A percentile compares a stretch with the other conserved stretches of the same genome.
Evolutionary conservation across 306 rosid genomes (phyloP).

Genomic region (Purshia tridentata): DNA sequence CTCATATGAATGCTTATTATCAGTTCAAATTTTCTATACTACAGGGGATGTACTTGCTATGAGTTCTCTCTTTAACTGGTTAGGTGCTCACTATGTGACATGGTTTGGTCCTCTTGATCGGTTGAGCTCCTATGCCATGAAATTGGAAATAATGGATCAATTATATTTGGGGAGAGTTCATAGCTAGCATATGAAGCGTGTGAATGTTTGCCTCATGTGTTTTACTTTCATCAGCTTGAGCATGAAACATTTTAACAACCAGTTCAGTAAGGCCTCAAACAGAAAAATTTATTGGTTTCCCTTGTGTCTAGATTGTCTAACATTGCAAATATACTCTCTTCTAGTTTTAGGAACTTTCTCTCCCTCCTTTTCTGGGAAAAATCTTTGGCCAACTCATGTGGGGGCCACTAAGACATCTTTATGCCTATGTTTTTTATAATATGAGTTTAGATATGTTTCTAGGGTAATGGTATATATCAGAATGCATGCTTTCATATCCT

Average conservation of each 20-base stretch:
- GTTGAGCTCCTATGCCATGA: background rate
- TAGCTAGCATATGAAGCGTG: constrained; percentile 1
- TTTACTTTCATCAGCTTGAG: background rate
- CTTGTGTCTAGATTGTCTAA: background rate
- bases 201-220: background rate
- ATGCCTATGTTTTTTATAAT: background rate
- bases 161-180: background rate
- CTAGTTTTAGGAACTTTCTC: background rate
- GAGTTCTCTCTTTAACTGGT: background rate
- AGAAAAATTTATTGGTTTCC: background rate
- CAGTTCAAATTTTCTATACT: no score
- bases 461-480: background rate
- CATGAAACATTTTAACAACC: background rate
- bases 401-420: background rate
- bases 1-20: no score
- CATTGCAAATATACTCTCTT: background rate
- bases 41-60: background rate
- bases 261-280: background rate
- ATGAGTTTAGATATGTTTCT: background rate
- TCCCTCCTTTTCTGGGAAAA: background rate
- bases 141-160: background rate
- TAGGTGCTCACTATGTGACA: background rate
- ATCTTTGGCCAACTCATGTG: background rate
- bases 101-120: background rate
- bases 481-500: background rate